phyloP scores from a whole-genome alignment of 768 basidiomycete species.

The Plicaturopsis crispa region DNA sequence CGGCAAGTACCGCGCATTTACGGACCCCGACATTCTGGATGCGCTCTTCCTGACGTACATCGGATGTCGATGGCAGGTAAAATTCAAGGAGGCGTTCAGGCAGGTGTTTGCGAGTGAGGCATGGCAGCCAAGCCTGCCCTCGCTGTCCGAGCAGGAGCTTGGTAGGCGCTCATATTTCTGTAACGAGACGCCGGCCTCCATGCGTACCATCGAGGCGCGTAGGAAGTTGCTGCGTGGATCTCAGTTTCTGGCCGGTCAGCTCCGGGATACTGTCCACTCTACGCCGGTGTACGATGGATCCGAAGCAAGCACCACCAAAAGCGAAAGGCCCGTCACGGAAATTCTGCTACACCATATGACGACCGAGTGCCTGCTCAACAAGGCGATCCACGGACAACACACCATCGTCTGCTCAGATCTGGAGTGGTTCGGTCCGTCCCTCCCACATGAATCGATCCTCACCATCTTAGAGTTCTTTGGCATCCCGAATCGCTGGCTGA shows the following conservation, averaged over 20 bases:
- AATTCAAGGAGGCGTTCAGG: slow-evolving; percentile 14
- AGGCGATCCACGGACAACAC: slow-evolving; percentile 23
- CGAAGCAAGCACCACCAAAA: slow-evolving; percentile 13
- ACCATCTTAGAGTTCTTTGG: slow-evolving; percentile 31
- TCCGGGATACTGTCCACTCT: slow-evolving; percentile 7
- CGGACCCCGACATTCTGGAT: slow-evolving; percentile 40
- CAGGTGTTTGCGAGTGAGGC: neutral
- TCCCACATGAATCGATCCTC: slow-evolving; percentile 33
- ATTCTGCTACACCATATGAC: slow-evolving; percentile 31
- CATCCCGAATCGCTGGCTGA: slow-evolving; percentile 18
- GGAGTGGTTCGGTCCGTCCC: slow-evolving; percentile 27
- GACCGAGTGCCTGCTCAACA: slow-evolving; percentile 33
- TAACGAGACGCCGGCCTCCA: neutral
- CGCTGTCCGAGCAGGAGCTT: neutral
- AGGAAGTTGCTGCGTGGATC: neutral
- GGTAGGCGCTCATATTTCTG: neutral
- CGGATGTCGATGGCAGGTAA: slow-evolving; percentile 31
- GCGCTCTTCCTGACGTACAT: slow-evolving; percentile 37
- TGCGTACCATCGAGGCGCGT: neutral
- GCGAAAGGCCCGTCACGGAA: slow-evolving; percentile 11
- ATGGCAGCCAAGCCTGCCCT: neutral
- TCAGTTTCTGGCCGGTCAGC: slow-evolving; percentile 10
- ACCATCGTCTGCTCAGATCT: slow-evolving; percentile 32
- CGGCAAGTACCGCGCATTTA: slow-evolving; percentile 43
- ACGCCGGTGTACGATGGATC: slow-evolving; percentile 16